Evolutionary conservation across 2,329 filamentous ascomycete genomes (phyloP).

Genomic region (Arthrobotrys pseudoclavata): DNA sequence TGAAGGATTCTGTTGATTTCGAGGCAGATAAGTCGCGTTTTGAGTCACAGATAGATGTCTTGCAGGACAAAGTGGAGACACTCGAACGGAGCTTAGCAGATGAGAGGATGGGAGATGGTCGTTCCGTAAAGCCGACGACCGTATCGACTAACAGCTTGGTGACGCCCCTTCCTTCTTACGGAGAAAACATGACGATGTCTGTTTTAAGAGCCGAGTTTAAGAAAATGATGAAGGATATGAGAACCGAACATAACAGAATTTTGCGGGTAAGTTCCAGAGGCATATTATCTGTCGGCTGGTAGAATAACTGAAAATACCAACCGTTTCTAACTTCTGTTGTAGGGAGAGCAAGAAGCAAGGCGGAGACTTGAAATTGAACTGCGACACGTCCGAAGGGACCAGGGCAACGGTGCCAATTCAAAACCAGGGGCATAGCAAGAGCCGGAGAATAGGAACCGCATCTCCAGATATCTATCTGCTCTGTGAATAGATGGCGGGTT

Average conservation of each 20-base stretch:
- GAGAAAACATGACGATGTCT: constrained; percentile 76
- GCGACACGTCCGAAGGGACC: constrained; percentile 70
- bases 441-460: no score
- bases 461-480: no score
- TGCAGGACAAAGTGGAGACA: constrained; percentile 75
- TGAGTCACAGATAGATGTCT: constrained; percentile 74
- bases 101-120: constrained; percentile 74
- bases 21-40: constrained; percentile 78
- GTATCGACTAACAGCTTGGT: constrained; percentile 65
- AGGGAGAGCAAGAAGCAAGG: constrained; percentile 80
- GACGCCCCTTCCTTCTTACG: constrained; percentile 61
- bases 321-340: constrained; percentile 29
- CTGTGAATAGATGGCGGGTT: no score
- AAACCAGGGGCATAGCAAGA: neutral
- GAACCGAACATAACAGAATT: constrained; percentile 75
- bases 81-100: constrained; percentile 76
- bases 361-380: constrained; percentile 76
- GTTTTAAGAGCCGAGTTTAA: constrained; percentile 81
- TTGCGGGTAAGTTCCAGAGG: constrained; percentile 74
- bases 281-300: no score
- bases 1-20: constrained; percentile 77
- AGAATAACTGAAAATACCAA: neutral
- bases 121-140: constrained; percentile 68
- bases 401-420: constrained; percentile 52
- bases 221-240: constrained; percentile 83